phyloP scores from a whole-genome alignment of 192 early-diverging fungal species.

The Umbelopsis isabellina region DNA sequence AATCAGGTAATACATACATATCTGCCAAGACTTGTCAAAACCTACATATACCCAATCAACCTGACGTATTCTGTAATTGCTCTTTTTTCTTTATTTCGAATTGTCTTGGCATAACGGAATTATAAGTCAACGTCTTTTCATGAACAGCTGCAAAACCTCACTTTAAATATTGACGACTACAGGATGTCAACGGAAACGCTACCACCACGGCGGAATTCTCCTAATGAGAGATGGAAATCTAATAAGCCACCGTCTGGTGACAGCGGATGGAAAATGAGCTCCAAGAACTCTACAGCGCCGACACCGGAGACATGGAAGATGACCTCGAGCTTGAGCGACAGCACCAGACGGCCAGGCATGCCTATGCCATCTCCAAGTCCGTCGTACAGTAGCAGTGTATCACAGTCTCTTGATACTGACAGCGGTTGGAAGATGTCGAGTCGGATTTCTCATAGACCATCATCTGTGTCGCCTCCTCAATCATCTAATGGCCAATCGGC shows the following conservation, averaged over 20 bases:
- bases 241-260: not conserved
- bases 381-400: not conserved
- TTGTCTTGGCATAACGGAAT: not conserved
- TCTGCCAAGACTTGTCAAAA: not conserved
- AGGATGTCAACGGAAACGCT: not conserved
- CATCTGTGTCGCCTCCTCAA: not conserved
- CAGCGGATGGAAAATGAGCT: slow-evolving; percentile 6
- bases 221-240: slow-evolving; percentile 14
- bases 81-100: not conserved
- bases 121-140: not conserved
- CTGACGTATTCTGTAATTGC: not conserved
- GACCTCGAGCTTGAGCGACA: slow-evolving; percentile 9
- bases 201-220: not conserved
- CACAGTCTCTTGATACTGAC: not conserved
- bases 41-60: not conserved
- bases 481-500: not conserved
- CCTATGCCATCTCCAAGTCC: not conserved
- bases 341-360: not conserved
- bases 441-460: not conserved
- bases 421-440: slow-evolving; percentile 10
- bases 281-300: not conserved
- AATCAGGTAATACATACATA: slow-evolving; percentile 7
- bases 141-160: slow-evolving; percentile 18
- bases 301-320: not conserved
- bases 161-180: slow-evolving; percentile 8